Conservation (phyloP, 495 filamentous ascomycete species). For the Tuber indicum region DNA sequence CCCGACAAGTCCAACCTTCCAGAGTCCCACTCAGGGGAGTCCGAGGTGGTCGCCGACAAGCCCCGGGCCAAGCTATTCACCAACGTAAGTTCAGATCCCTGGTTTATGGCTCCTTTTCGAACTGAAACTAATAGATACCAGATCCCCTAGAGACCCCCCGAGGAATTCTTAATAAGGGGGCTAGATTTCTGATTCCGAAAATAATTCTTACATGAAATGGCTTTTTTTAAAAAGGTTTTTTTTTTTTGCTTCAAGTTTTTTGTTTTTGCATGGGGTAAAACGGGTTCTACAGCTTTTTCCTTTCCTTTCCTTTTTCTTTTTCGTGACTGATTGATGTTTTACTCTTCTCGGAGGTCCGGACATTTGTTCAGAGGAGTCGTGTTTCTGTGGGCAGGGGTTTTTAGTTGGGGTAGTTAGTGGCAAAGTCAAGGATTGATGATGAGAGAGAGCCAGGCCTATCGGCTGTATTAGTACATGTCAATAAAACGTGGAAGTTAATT, state of each 20-base stretch:
- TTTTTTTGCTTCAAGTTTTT: slow-evolving; percentile 13
- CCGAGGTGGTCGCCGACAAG: slow-evolving; percentile 49
- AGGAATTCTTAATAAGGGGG: slow-evolving; percentile 26
- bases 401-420: not conserved
- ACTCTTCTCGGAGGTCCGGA: not conserved
- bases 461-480: slow-evolving; percentile 3
- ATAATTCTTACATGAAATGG: slow-evolving; percentile 1
- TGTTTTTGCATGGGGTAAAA: slow-evolving; percentile 32
- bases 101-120: not conserved
- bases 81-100: slow-evolving; percentile 42
- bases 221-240: slow-evolving; percentile 23
- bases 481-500: slow-evolving; percentile 2
- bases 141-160: slow-evolving; percentile 33
- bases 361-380: not conserved
- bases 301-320: slow-evolving; percentile 19
- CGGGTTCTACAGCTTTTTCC: slow-evolving; percentile 27
- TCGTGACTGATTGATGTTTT: not conserved
- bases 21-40: slow-evolving; percentile 52
- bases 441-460: not conserved
- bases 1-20: slow-evolving; percentile 66
- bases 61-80: slow-evolving; percentile 48
- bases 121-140: slow-evolving; percentile 14
- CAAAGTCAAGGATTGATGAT: not conserved
- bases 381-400: not conserved
- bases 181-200: slow-evolving; percentile 9